These are phyloP conservation scores for Ophidiomyces ophidiicola DNA, from an alignment of 2,329 filamentous ascomycete genomes.

Conservation along the genomic window DNA sequence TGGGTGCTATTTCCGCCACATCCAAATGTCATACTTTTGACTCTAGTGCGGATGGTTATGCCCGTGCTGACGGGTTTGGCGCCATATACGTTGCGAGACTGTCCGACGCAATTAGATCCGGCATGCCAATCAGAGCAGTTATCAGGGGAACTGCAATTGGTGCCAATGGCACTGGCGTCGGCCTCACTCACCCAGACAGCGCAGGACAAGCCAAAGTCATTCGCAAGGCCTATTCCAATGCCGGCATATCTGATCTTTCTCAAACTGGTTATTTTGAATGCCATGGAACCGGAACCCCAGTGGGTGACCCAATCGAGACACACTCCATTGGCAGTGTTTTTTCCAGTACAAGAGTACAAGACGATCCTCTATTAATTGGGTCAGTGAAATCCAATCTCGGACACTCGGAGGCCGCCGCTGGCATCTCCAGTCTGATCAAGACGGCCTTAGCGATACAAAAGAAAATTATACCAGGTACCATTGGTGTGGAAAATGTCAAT, in stretches of 20 bases:
- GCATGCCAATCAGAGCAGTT: constrained; percentile 26
- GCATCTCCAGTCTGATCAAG: constrained; percentile 24
- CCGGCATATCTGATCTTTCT: constrained; percentile 16
- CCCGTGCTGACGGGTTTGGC: constrained; percentile 26
- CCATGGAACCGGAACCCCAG: constrained; percentile 9
- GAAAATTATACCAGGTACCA: constrained; percentile 20
- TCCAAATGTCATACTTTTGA: constrained; percentile 25
- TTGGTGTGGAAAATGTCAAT: constrained; percentile 19
- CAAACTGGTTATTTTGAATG: constrained; percentile 6
- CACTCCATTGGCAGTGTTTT: background rate
- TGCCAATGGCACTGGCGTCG: constrained; percentile 20
- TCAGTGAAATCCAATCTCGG: constrained; percentile 27
- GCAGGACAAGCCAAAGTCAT: constrained; percentile 24
- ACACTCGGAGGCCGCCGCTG: constrained; percentile 20
- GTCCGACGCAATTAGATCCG: constrained; percentile 22
- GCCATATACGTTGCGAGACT: constrained; percentile 25
- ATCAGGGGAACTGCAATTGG: constrained; percentile 24
- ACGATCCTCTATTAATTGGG: background rate
- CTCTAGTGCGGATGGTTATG: constrained; percentile 25
- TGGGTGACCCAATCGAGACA: constrained; percentile 5
- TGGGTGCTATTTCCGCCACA: constrained; percentile 28
- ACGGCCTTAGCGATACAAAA: constrained; percentile 21
- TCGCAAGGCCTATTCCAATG: constrained; percentile 21
- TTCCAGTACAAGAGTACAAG: background rate
- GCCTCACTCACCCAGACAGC: constrained; percentile 17